Conservation (phyloP, 768 basidiomycete species). For the Leccinum subtestaceum region DNA sequence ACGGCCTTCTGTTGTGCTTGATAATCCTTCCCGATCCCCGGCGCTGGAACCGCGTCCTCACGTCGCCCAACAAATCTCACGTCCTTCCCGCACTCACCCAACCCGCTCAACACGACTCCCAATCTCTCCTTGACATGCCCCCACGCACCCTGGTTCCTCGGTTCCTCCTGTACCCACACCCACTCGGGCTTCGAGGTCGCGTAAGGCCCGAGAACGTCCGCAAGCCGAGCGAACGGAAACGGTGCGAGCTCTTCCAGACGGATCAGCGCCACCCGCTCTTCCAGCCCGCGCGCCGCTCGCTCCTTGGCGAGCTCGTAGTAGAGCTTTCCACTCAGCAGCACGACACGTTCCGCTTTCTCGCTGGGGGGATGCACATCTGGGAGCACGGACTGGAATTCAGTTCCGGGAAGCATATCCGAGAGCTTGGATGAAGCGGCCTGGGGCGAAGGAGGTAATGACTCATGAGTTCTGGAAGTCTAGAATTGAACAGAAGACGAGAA, state of each 20-base stretch:
- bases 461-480: neutral
- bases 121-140: constrained; percentile 62
- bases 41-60: constrained; percentile 73
- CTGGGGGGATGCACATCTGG: constrained; percentile 41
- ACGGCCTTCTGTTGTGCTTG: constrained; percentile 60
- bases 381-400: constrained; percentile 67
- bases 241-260: constrained; percentile 86
- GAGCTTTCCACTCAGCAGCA: constrained; percentile 77
- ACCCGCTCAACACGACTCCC: constrained; percentile 43
- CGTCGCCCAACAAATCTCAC: constrained; percentile 64
- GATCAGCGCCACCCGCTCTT: constrained; percentile 59
- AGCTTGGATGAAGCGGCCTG: constrained; percentile 75
- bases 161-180: constrained; percentile 84
- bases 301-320: constrained; percentile 85
- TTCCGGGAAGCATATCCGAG: constrained; percentile 55
- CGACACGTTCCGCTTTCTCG: constrained; percentile 54
- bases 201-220: constrained; percentile 47
- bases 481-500: constrained; percentile 5
- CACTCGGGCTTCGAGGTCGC: constrained; percentile 26
- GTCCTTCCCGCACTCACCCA: constrained; percentile 30
- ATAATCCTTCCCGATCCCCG: constrained; percentile 72
- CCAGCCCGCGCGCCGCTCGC: constrained; percentile 47
- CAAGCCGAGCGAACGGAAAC: constrained; percentile 71
- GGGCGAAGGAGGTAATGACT: neutral
- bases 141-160: constrained; percentile 84